Evolutionary conservation across 345 rosid species (phyloP).

Genomic region (Cochlearia excelsa): DNA sequence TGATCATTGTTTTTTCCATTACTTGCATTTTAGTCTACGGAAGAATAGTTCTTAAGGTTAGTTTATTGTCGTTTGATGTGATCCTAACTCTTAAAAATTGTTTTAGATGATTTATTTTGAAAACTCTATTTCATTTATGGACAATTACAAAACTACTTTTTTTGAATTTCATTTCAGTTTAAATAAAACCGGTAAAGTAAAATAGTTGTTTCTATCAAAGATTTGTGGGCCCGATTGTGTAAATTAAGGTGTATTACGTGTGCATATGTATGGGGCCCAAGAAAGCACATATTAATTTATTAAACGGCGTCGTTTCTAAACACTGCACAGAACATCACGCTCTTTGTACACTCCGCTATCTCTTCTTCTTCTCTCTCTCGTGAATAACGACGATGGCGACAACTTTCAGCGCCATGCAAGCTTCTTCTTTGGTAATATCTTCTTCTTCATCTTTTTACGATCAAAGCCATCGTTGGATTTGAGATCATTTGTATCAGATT

Average conservation of each 20-base stretch:
- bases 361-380: constrained; percentile 32
- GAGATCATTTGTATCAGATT: constrained; percentile 12
- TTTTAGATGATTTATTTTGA: constrained; percentile 4
- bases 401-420: constrained; percentile 39
- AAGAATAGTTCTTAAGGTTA: neutral
- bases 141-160: no score
- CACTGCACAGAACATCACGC: constrained; percentile 13
- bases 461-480: constrained; percentile 4
- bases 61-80: neutral
- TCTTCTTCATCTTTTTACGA: constrained; percentile 1
- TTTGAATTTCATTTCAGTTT: neutral
- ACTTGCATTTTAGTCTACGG: neutral
- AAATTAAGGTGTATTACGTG: no score
- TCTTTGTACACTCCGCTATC: constrained; percentile 43
- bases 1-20: constrained; percentile 4
- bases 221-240: no score
- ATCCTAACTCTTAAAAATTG: neutral
- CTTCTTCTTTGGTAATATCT: constrained; percentile 34
- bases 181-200: no score
- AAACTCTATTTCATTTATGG: neutral
- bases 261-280: neutral
- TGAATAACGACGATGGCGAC: constrained; percentile 42
- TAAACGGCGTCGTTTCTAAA: constrained; percentile 9
- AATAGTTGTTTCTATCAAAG: no score
- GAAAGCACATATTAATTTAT: neutral